These are phyloP conservation scores for Penicillium glabrum DNA, from an alignment of 2,329 filamentous ascomycete species.

Conservation along the genomic window DNA sequence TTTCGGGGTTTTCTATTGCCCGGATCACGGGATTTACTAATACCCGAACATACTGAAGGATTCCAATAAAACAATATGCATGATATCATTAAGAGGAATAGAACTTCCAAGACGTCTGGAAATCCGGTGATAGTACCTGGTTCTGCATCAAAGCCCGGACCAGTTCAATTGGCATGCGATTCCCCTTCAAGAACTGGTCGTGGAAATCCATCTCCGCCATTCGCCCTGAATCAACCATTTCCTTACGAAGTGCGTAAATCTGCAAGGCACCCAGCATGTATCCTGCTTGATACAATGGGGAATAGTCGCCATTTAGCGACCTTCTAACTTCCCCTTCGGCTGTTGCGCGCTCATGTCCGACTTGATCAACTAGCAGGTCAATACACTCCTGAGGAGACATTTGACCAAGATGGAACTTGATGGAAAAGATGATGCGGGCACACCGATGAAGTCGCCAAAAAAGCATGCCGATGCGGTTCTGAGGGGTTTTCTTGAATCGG, in stretches of 20 bases:
- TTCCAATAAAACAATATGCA: background rate
- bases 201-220: slow-evolving; percentile 58
- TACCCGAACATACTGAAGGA: background rate
- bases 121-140: slow-evolving; percentile 43
- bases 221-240: slow-evolving; percentile 43
- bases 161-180: slow-evolving; percentile 35
- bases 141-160: slow-evolving; percentile 48
- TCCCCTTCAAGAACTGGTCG: slow-evolving; percentile 52
- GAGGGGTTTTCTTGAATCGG: slow-evolving; percentile 52
- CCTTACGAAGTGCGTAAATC: slow-evolving; percentile 51
- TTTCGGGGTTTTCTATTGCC: background rate
- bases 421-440: slow-evolving; percentile 55
- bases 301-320: slow-evolving; percentile 57
- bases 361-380: slow-evolving; percentile 56
- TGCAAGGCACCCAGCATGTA: slow-evolving; percentile 63
- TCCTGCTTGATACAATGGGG: slow-evolving; percentile 59
- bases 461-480: slow-evolving; percentile 58
- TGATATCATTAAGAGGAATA: slow-evolving; percentile 26
- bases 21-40: background rate
- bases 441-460: slow-evolving; percentile 66
- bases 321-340: slow-evolving; percentile 62
- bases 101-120: slow-evolving; percentile 53
- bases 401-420: slow-evolving; percentile 58
- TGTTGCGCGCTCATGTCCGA: slow-evolving; percentile 60
- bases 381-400: slow-evolving; percentile 57